Percentiles rank a stretch among this genome's conserved stretches.
These are phyloP conservation scores for Blastosporella zonata DNA, from an alignment of 1,284 basidiomycete species.

Conservation along the genomic window DNA sequence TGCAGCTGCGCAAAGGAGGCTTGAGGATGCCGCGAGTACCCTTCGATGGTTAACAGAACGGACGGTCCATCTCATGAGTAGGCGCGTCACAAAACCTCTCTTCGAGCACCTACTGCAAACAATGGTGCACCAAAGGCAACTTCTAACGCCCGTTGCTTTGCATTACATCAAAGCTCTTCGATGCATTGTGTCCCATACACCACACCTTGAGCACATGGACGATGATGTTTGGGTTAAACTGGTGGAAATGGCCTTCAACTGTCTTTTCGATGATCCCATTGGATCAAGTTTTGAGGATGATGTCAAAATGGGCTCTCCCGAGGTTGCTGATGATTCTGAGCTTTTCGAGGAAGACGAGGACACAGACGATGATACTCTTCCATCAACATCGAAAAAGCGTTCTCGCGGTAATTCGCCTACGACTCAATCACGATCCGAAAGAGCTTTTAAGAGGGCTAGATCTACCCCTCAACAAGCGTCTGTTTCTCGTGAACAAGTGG, in stretches of 20 bases:
- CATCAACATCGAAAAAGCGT: conserved; percentile 34
- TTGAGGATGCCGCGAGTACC: conserved; percentile 60
- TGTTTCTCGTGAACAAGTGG: conserved; percentile 63
- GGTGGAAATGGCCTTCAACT: conserved; percentile 74
- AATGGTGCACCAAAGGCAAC: conserved; percentile 52
- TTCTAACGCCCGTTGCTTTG: conserved; percentile 68
- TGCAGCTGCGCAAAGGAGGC: conserved; percentile 50
- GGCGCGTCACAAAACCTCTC: conserved; percentile 51
- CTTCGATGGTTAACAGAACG: conserved; percentile 72
- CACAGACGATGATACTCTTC: conserved; percentile 23
- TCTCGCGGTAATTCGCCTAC: conserved; percentile 22
- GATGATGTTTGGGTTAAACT: conserved; percentile 65
- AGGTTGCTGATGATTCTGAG: conserved; percentile 29
- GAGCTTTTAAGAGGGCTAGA: conserved; percentile 6
- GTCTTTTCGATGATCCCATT: conserved; percentile 66
- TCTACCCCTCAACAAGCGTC: conserved; percentile 22
- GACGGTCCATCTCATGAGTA: conserved; percentile 51
- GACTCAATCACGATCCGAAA: conserved; percentile 16
- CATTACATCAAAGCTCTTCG: conserved; percentile 82
- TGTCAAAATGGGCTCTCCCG: conserved; percentile 17
- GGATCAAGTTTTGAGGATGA: conserved; percentile 38
- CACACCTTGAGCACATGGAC: conserved; percentile 80
- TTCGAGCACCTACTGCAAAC: conserved; percentile 67
- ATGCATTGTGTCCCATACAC: conserved; percentile 53
- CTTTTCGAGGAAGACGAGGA: conserved; percentile 30